These are phyloP conservation scores for Chytriomyces sp. DNA, from an alignment of 192 early-diverging fungal genomes.

Conservation along the genomic window DNA sequence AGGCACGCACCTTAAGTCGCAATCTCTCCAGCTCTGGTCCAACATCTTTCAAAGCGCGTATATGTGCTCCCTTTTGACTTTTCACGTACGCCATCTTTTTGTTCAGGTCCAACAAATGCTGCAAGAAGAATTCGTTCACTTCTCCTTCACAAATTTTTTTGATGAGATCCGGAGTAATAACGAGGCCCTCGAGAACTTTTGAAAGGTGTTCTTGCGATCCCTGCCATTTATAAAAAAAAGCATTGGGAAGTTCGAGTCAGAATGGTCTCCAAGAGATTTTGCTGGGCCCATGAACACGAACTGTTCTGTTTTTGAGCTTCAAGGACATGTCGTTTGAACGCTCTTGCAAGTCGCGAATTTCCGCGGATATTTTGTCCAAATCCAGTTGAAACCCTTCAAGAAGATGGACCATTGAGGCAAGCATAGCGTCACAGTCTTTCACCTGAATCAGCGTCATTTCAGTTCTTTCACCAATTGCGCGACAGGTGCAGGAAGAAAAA, in stretches of 20 bases:
- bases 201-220: conserved; percentile 73
- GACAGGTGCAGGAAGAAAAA: conserved; percentile 6
- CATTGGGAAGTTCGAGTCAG: neutral
- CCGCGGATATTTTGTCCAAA: conserved; percentile 84
- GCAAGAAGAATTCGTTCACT: conserved; percentile 88
- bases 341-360: conserved; percentile 87
- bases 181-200: conserved; percentile 81
- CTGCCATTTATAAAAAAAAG: conserved; percentile 4
- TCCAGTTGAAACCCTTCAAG: conserved; percentile 85
- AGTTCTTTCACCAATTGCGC: neutral
- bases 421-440: conserved; percentile 54
- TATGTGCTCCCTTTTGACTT: conserved; percentile 72
- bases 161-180: conserved; percentile 66
- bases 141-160: conserved; percentile 91
- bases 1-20: conserved; percentile 64
- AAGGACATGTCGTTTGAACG: conserved; percentile 81
- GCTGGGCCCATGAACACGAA: conserved; percentile 9
- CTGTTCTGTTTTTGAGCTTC: conserved; percentile 80
- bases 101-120: conserved; percentile 83
- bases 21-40: conserved; percentile 93
- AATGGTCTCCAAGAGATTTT: neutral
- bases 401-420: conserved; percentile 84
- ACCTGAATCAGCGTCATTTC: neutral
- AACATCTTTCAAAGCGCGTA: conserved; percentile 82
- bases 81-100: conserved; percentile 85